Evolutionary conservation across 345 rosid genomes (phyloP).

Genomic region (Syzygium oleosum): DNA sequence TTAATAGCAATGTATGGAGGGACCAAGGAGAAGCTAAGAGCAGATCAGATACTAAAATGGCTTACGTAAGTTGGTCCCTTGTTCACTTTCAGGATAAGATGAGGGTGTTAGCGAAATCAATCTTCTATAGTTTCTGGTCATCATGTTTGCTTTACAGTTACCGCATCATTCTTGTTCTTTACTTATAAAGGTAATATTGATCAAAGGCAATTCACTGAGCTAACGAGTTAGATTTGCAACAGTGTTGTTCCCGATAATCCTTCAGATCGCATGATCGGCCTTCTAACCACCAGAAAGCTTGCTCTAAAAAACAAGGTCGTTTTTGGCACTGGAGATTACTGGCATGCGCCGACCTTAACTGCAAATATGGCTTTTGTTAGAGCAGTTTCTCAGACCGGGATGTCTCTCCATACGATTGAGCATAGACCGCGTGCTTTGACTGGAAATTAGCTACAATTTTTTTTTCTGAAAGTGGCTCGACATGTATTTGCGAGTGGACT

Average conservation of each 20-base stretch:
- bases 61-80: conserved; percentile 44
- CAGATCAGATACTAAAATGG: conserved; percentile 40
- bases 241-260: conserved; percentile 73
- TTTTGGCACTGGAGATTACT: conserved; percentile 83
- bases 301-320: conserved; percentile 74
- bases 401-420: conserved; percentile 62
- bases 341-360: conserved; percentile 77
- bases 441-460: conserved; percentile 30
- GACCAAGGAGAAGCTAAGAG: conserved; percentile 65
- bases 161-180: neutral
- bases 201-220: neutral
- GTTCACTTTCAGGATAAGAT: neutral
- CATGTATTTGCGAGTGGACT: neutral
- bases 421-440: conserved; percentile 87
- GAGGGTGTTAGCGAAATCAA: neutral
- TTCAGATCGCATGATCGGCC: conserved; percentile 60
- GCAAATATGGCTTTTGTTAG: conserved; percentile 88
- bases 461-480: neutral
- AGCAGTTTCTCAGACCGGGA: conserved; percentile 88
- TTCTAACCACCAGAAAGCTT: conserved; percentile 86
- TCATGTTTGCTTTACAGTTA: neutral
- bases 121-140: neutral
- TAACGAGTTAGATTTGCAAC: conserved; percentile 13
- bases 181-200: neutral
- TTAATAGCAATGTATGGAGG: conserved; percentile 68